phyloP scores from a whole-genome alignment of 2,329 filamentous ascomycete genomes.

The Ophiocordyceps camponoti-rufipedis region DNA sequence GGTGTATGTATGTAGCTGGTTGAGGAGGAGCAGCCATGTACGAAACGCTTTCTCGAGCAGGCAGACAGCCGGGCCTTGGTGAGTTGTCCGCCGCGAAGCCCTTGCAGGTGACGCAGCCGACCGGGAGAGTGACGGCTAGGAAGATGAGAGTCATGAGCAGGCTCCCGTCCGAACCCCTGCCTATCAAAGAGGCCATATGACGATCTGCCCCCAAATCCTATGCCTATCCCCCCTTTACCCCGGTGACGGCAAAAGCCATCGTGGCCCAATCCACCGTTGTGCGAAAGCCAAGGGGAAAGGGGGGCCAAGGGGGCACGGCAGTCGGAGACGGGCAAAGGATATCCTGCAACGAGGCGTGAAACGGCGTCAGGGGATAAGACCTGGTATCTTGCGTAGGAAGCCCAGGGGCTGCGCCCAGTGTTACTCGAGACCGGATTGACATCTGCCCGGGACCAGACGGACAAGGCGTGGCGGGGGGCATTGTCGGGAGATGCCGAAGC shows the following conservation, averaged over 20 bases:
- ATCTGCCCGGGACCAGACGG: constrained; percentile 3
- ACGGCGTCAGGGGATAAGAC: constrained; percentile 3
- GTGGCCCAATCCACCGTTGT: background rate
- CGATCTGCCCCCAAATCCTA: background rate
- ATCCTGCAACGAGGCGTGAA: constrained; percentile 6
- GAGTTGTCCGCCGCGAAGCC: background rate
- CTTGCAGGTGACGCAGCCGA: constrained; percentile 1
- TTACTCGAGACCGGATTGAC: constrained; percentile 6
- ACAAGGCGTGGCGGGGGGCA: background rate
- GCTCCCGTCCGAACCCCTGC: background rate
- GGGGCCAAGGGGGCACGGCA: background rate
- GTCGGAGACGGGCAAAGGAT: background rate
- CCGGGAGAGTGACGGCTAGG: background rate
- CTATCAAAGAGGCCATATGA: background rate
- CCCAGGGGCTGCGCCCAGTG: constrained; percentile 4
- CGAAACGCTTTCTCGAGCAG: background rate
- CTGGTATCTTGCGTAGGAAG: constrained; percentile 2
- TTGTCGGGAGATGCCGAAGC: constrained; percentile 4
- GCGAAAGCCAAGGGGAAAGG: background rate
- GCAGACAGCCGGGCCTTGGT: background rate
- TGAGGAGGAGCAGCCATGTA: no score
- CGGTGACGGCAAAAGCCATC: no score
- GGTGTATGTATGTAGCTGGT: no score
- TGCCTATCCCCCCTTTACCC: no score
- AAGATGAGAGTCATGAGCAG: background rate